Conservation (phyloP, 768 basidiomycete genomes). For the Boletellus ananiceps region DNA sequence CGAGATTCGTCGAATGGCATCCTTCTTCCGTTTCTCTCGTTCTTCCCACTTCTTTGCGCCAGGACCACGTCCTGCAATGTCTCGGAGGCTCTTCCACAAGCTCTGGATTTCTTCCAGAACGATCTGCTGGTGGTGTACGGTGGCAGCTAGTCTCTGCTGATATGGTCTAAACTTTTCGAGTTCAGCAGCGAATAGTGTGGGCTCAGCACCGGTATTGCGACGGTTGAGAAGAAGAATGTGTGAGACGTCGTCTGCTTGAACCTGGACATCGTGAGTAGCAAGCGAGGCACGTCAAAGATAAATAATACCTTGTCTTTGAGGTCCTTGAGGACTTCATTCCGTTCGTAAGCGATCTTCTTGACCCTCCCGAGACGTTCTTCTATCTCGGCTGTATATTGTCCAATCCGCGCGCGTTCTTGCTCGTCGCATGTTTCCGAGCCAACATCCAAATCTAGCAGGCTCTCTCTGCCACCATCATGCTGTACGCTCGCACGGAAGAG, state of each 20-base stretch:
- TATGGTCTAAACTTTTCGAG: constrained; percentile 95
- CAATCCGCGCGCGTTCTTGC: constrained; percentile 64
- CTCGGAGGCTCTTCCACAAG: constrained; percentile 71
- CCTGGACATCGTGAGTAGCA: constrained; percentile 42
- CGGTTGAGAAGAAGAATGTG: constrained; percentile 89
- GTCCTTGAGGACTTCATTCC: constrained; percentile 85
- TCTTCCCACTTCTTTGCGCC: constrained; percentile 80
- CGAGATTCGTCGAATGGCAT: constrained; percentile 65
- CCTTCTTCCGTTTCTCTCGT: constrained; percentile 73
- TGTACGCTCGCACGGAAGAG: constrained; percentile 54
- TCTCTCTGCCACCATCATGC: constrained; percentile 35
- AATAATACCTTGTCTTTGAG: constrained; percentile 84
- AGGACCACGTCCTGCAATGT: constrained; percentile 68
- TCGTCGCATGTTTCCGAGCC: constrained; percentile 58
- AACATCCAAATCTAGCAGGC: constrained; percentile 70
- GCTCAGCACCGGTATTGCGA: constrained; percentile 77
- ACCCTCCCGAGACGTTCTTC: constrained; percentile 75
- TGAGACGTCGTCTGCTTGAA: constrained; percentile 95
- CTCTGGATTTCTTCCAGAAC: constrained; percentile 68
- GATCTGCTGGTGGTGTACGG: constrained; percentile 71
- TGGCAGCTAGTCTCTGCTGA: constrained; percentile 74
- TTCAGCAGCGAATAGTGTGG: constrained; percentile 85
- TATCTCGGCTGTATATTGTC: constrained; percentile 63
- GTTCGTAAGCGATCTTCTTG: constrained; percentile 79
- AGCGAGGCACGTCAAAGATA: not conserved